phyloP scores from a whole-genome alignment of 2,329 filamentous ascomycete species.

The Epichloe amarillans region DNA sequence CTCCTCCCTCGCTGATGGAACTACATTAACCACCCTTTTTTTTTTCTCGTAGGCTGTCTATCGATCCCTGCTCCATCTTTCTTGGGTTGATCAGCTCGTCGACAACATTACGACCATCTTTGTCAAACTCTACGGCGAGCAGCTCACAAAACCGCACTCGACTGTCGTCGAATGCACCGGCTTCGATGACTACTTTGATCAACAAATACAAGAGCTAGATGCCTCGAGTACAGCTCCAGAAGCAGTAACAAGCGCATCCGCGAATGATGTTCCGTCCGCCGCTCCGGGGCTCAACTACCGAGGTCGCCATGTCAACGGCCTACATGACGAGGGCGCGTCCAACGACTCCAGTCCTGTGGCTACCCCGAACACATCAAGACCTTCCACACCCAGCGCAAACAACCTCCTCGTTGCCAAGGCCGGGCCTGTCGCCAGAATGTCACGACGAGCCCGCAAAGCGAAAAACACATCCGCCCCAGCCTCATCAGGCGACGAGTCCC shows the following conservation, averaged over 20 bases:
- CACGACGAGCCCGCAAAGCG: conserved; percentile 61
- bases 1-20: not conserved
- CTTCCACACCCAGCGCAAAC: conserved; percentile 54
- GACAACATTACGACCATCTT: conserved; percentile 93
- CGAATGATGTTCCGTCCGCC: conserved; percentile 10
- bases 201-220: conserved; percentile 74
- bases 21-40: too few relatives aligned
- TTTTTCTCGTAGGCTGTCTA: conserved; percentile 64
- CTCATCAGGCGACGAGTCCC: conserved; percentile 75
- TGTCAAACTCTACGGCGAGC: conserved; percentile 75
- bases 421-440: conserved; percentile 65
- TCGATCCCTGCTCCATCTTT: conserved; percentile 84
- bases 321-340: conserved; percentile 31
- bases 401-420: conserved; percentile 57
- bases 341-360: conserved; percentile 55
- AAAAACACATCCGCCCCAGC: conserved; percentile 51
- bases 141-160: conserved; percentile 68
- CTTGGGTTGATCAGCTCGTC: conserved; percentile 93
- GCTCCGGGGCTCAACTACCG: conserved; percentile 28
- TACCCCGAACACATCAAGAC: conserved; percentile 66
- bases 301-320: conserved; percentile 22
- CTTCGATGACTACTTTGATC: conserved; percentile 90
- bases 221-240: conserved; percentile 28
- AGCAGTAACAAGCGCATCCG: conserved; percentile 15
- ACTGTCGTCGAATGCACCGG: conserved; percentile 63